Evolutionary conservation across 257 asterid genomes (phyloP), one percentile per base, ranked within the genome.

Genomic region (Rubia yunnanensis): DNA sequence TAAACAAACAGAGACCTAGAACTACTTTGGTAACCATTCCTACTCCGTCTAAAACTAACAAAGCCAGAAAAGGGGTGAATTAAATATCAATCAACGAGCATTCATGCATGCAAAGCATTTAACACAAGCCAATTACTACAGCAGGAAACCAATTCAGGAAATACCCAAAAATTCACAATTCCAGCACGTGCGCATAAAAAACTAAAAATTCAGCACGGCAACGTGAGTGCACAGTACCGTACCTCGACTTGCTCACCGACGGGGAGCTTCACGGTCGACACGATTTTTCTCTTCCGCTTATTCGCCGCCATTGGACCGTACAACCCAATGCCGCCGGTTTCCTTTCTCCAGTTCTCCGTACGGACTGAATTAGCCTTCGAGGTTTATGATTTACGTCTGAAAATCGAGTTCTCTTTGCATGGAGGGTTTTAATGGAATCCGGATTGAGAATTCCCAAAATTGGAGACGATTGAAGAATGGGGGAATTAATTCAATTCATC

Each of bases 161-260:
- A 1, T 39, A 2, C 0, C 38, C 18, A 39, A 4, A 44, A 44
- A 44, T 44, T 0, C 52, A n/a, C 52, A 44, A 44, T 14, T 44
- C 5, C 5, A 15, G 52, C 52, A 44, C 52, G 52, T 44, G 52
- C 20, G 7, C 4, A 32, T 1, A 44, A 44, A 14, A 2, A 41
- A 41, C 13, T 13, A 44, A 15, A 7, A 44, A 44, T 14, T 14
- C 5, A 44, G 50, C 17, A 11, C 49, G 10, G 44, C 44, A 38
- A 39, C 17, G 48, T 39, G 52, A n/a, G 52, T 15, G 48, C 3
- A 17, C n/a, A 46, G 32, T 26, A 22, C 17, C 3, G 30, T 30
- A 57, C 63, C 63, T 57, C 63, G 20, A 57, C 63, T 30, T 15
- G 13, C 8, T 57, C 63, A 17, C 15, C n/a, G 63, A 57, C 24